Percentiles rank a stretch among this genome's conserved stretches.
Evolutionary conservation across 1,284 basidiomycete genomes (phyloP).

Genomic region (Neolentinus lepideus): DNA sequence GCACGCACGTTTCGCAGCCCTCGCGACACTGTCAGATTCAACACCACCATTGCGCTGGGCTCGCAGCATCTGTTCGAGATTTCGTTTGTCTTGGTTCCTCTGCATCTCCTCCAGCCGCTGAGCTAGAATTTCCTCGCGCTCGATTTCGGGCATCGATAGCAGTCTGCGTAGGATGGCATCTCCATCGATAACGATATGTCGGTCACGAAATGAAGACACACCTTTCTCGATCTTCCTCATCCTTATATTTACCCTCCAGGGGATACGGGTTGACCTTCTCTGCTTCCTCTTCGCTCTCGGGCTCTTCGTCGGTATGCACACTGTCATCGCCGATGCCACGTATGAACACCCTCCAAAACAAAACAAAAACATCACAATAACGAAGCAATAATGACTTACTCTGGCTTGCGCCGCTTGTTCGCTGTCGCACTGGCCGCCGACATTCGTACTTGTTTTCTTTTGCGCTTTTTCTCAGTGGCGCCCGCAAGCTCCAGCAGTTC

Average conservation of each 20-base stretch:
- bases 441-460: conserved; percentile 27
- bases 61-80: conserved; percentile 72
- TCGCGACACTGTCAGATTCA: conserved; percentile 50
- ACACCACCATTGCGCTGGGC: conserved; percentile 48
- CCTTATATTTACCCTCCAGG: conserved; percentile 83
- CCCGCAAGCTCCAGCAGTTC: conserved; percentile 65
- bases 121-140: conserved; percentile 82
- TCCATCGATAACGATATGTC: neutral
- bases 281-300: conserved; percentile 53
- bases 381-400: conserved; percentile 27
- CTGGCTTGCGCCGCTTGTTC: conserved; percentile 40
- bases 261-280: conserved; percentile 69
- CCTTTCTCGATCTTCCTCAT: conserved; percentile 78
- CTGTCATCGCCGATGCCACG: neutral
- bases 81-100: conserved; percentile 64
- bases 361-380: conserved; percentile 6
- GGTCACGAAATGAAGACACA: conserved; percentile 30
- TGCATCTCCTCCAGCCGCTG: conserved; percentile 78
- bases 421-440: conserved; percentile 14
- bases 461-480: conserved; percentile 45
- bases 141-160: conserved; percentile 76
- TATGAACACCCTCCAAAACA: neutral
- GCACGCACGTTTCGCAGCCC: conserved; percentile 65
- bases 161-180: conserved; percentile 45
- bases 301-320: conserved; percentile 24